These are phyloP conservation scores for Diphasiastrum complanatum DNA, from an alignment of 83 land plant species.

Conservation along the genomic window DNA sequence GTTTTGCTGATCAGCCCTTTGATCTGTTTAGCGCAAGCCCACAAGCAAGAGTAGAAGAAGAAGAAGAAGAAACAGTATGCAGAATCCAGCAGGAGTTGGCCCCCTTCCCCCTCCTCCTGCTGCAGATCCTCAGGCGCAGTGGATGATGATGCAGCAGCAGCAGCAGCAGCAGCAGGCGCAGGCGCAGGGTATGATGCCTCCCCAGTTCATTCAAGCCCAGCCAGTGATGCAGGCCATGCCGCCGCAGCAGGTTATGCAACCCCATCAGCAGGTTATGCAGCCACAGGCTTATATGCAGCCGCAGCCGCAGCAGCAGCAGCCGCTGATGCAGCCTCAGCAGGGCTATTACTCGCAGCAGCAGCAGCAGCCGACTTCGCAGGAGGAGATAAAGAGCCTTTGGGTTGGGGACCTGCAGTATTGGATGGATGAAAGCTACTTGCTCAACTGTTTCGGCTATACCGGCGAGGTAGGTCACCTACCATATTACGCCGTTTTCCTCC, in stretches of 20 bases:
- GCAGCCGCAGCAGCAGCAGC: slow-evolving; percentile 18
- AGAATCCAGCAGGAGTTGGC: too few species aligned
- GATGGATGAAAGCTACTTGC: slow-evolving; percentile 34
- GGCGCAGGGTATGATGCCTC: too few species aligned
- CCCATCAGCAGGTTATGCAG: not conserved
- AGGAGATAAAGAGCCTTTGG: slow-evolving; percentile 30
- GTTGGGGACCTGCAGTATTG: slow-evolving; percentile 33
- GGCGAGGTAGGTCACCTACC: slow-evolving; percentile 19
- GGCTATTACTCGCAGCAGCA: slow-evolving; percentile 6
- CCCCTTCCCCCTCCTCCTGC: too few species aligned
- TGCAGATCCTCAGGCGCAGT: too few species aligned
- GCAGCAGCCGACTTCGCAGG: slow-evolving; percentile 11
- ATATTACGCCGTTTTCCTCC: not conserved
- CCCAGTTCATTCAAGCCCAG: too few species aligned
- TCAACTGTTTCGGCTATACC: slow-evolving; percentile 19
- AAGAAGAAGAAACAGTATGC: too few species aligned
- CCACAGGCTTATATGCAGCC: slow-evolving; percentile 9
- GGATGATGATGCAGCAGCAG: too few species aligned
- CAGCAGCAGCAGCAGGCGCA: too few species aligned
- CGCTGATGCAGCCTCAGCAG: slow-evolving; percentile 22
- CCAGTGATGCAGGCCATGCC: not conserved
- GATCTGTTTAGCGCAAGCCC: too few species aligned
- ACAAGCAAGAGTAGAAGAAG: too few species aligned
- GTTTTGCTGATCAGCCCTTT: too few species aligned
- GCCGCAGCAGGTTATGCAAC: slow-evolving; percentile 2